These are phyloP conservation scores for Syncephalastrum sp. DNA, from an alignment of 371 early-diverging fungal species.

Conservation along the genomic window DNA sequence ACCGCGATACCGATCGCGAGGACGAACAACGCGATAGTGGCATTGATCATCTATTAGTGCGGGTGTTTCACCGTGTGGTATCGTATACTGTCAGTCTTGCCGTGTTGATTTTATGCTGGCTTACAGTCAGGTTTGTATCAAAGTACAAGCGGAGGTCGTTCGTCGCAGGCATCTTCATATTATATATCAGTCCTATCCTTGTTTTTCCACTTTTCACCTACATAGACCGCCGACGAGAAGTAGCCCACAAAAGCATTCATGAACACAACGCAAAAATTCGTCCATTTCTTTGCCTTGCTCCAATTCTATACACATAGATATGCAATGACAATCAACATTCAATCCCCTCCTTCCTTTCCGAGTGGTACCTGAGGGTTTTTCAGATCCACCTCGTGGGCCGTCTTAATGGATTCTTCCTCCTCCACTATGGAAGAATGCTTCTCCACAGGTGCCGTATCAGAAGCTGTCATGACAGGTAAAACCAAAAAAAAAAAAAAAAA, in stretches of 20 bases:
- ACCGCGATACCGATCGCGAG: slow-evolving; percentile 17
- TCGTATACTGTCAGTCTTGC: no score
- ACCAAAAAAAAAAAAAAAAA: no score
- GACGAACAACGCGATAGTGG: slow-evolving; percentile 21
- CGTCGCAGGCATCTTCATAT: slow-evolving; percentile 33
- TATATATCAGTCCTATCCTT: neutral
- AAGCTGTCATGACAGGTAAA: no score
- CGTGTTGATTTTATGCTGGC: neutral
- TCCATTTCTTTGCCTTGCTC: slow-evolving; percentile 24
- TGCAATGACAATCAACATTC: no score
- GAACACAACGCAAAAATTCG: slow-evolving; percentile 21
- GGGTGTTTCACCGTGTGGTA: neutral
- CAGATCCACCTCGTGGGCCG: no score
- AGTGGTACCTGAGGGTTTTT: no score
- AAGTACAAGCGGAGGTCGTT: slow-evolving; percentile 24
- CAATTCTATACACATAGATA: slow-evolving; percentile 24
- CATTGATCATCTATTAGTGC: slow-evolving; percentile 14
- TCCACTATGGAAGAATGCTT: no score
- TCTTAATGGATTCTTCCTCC: no score
- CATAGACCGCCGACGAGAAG: slow-evolving; percentile 37
- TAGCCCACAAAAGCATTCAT: slow-evolving; percentile 33
- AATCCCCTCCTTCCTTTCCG: no score
- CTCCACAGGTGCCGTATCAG: no score
- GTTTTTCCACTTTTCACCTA: neutral
- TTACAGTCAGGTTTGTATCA: slow-evolving; percentile 16